Base-by-base conservation (phyloP, 441 rosid species). In the Pelargonium fulgidum region DNA sequence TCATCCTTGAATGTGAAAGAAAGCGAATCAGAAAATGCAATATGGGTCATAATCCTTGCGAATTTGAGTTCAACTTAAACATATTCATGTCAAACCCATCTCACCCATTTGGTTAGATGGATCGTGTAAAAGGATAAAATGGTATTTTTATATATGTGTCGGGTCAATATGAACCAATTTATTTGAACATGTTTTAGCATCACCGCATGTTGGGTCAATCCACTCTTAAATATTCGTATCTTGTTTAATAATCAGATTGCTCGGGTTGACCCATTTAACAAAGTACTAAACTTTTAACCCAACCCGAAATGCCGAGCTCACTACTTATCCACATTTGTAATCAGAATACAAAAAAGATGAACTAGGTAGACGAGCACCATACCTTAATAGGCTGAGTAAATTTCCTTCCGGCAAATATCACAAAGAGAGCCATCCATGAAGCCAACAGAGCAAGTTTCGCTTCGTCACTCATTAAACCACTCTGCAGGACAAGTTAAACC, bases 361-460 rank as follows among this genome's bases (percentile, higher is more conserved):
- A 48, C 11, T 45, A 3, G 54, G 71, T 42, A 4, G 20, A 64
- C 42, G 16, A 52, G 44, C 10, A 72, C 11, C 0, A 41, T 81
- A 86, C 98, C 98, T 93, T 91, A 22, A 93, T 80, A 41, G 95
- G 95, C 80, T 91, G 97, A 64, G 97, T 88, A 75, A 93, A 91
- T 76, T 93, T 93, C 80, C 98, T 84, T 67, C 93, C 98, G 2
- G 98, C 92, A 81, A 93, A 93, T 77, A 93, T 78, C 45, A 84
- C 69, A 64, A 91, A 88, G 59, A 93, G 92, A 3, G 85, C 76
- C 93, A 91, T 87, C 97, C 97, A 91, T 26, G 88, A 84, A 72
- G 85, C 97, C 17, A 93, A 73, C 62, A 93, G 75, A 67, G 82
- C 73, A 58, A 84, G 85, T 75, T 93, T 88, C 41, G 48, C 77